These are phyloP conservation scores for Tubosaeta brunneosetosa DNA, from an alignment of 768 basidiomycete genomes.

Conservation along the genomic window DNA sequence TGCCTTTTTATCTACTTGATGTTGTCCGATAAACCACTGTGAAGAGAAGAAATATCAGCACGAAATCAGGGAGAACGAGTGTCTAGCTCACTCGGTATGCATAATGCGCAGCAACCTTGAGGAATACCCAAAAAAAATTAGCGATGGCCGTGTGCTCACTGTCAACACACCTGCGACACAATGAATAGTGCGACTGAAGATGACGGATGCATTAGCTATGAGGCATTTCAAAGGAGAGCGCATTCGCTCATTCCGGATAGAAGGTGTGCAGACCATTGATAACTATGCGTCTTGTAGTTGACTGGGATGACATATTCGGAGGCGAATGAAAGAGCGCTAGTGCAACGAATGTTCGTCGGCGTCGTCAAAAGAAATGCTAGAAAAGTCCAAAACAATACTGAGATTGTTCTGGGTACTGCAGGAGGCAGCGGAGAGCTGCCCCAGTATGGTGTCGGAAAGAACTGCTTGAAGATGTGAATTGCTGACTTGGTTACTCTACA, in stretches of 20 bases:
- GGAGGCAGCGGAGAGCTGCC: not conserved
- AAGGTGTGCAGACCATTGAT: constrained; percentile 33
- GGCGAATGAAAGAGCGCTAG: not conserved
- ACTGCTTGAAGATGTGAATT: not conserved
- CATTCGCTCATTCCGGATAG: not conserved
- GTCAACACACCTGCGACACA: constrained; percentile 44
- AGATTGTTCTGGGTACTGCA: not conserved
- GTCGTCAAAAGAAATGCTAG: not conserved
- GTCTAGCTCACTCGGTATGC: constrained; percentile 55
- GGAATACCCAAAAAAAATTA: not conserved
- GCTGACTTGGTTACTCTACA: not conserved
- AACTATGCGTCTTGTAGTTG: constrained; percentile 39
- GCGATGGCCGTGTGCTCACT: not conserved
- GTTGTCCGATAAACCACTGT: constrained; percentile 66
- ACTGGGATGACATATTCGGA: constrained; percentile 25
- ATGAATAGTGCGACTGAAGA: constrained; percentile 46
- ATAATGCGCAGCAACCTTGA: constrained; percentile 75
- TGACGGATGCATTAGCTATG: constrained; percentile 7
- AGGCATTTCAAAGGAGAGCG: not conserved
- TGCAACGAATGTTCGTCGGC: not conserved
- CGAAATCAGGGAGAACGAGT: not conserved
- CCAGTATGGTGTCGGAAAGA: no score
- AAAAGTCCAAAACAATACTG: not conserved
- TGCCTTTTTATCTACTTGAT: constrained; percentile 51
- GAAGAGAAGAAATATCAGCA: not conserved